Evolutionary conservation across 257 asterid species (phyloP).

Genomic region (Salvia miltiorrhiza): DNA sequence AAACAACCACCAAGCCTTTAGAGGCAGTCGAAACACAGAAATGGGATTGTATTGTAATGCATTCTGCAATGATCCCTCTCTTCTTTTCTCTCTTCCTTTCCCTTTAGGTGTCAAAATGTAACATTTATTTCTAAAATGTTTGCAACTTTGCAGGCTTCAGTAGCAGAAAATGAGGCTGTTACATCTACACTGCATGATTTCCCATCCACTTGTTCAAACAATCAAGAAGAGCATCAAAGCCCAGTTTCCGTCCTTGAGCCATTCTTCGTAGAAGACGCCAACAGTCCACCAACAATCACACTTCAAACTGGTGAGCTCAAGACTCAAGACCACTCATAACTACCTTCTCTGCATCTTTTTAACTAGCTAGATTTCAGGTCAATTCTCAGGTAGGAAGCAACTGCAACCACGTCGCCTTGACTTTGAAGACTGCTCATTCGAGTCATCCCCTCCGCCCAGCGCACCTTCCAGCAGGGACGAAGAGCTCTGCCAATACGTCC

Average conservation of each 20-base stretch:
- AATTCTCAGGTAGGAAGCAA: conserved; percentile 34
- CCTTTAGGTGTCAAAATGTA: not conserved
- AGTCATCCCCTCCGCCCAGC: conserved; percentile 21
- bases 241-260: conserved; percentile 84
- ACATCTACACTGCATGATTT: conserved; percentile 38
- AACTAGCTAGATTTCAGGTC: conserved; percentile 11
- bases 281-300: conserved; percentile 43
- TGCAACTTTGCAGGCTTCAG: conserved; percentile 33
- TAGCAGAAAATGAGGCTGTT: conserved; percentile 35
- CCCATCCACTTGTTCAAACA: conserved; percentile 38
- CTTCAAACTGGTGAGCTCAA: conserved; percentile 41
- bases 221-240: conserved; percentile 64
- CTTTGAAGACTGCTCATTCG: conserved; percentile 47
- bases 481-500: conserved; percentile 46
- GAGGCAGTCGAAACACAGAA: conserved; percentile 12
- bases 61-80: conserved; percentile 29
- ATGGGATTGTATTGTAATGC: conserved; percentile 19
- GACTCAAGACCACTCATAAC: not conserved
- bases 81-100: not conserved
- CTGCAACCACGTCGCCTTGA: conserved; percentile 49
- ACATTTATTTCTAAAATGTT: not conserved
- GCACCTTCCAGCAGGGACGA: conserved; percentile 27
- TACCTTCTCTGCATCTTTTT: not conserved
- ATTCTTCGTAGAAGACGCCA: conserved; percentile 44
- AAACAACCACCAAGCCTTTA: conserved; percentile 3